Evolutionary conservation across 306 rosid species (phyloP), one percentile per base, ranked within the genome.

Genomic region (Casuarina equisetifolia): DNA sequence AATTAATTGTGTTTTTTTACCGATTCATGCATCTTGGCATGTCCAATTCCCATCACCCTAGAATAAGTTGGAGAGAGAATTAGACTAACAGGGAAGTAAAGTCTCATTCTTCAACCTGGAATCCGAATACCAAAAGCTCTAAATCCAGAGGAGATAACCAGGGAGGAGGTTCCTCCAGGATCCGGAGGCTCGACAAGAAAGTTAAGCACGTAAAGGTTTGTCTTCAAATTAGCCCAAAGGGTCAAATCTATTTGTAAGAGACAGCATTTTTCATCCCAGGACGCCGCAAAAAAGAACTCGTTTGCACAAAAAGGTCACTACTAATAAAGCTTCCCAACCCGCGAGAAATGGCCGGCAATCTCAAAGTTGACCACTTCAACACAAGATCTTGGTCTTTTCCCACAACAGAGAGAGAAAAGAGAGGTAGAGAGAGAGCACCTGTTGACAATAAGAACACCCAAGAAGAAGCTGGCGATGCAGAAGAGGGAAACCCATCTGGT

Each of bases 401-500:
- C 45, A 9, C 70, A 69, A 74, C 72, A 81, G 74, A 79, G 11
- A 76, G 48, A 36, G 11, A 57, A 25, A 25, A 25, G 32, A 25
- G 32, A 25, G 32, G 32, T 25, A 66, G 73, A 72, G 52, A 76
- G 48, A 36, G 11, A 57, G 42, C 20, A 88, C 91, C 91, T 88
- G 83, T 83, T 81, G 74, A 88, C 86, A 80, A 85, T 89, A 74
- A 88, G 82, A 79, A 85, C 73, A 64, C 91, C 91, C 66, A 88
- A 73, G 84, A 85, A 83, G 91, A 88, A 88, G 84, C 91, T 88
- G 69, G 80, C 79, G 76, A 88, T 76, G 88, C 91, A 88, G 48
- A 83, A 77, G 48, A 88, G 42, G 77, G 87, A 83, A 3, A 85
- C 91, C 91, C 88, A 88, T 88, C 84, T 85, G 78, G 84, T 77